Evolutionary conservation across 1,284 basidiomycete species (phyloP).

Genomic region (Neotropicomus parvogracilis): DNA sequence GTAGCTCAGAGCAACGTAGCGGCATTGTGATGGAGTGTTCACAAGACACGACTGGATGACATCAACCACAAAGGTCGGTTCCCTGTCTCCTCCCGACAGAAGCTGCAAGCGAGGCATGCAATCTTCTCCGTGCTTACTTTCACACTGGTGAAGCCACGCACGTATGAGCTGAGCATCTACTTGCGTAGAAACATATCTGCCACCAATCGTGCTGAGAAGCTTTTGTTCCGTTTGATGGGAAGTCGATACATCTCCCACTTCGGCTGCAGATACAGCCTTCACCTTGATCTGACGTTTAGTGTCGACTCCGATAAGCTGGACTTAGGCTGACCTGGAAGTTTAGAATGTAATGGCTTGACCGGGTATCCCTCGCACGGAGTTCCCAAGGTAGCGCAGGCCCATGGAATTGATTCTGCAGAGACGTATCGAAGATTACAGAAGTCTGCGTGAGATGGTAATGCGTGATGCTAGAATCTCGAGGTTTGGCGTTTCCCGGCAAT

Average conservation of each 20-base stretch:
- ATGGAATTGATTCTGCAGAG: background rate
- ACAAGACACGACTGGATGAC: conserved; percentile 18
- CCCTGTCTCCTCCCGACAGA: background rate
- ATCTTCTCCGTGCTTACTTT: conserved; percentile 8
- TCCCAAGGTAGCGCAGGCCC: conserved; percentile 20
- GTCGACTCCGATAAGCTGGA: background rate
- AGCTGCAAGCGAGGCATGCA: conserved; percentile 6
- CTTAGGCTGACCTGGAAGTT: conserved; percentile 13
- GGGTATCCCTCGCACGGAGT: background rate
- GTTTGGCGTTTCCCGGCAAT: conserved; percentile 6
- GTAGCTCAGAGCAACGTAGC: conserved; percentile 24
- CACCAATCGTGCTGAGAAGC: conserved; percentile 13
- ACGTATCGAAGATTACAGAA: conserved; percentile 9
- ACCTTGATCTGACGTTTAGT: conserved; percentile 11
- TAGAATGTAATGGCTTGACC: background rate
- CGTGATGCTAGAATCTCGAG: conserved; percentile 9
- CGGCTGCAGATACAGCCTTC: background rate
- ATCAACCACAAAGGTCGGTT: conserved; percentile 15
- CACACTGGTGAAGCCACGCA: conserved; percentile 20
- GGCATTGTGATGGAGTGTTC: conserved; percentile 14
- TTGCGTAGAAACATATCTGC: conserved; percentile 11
- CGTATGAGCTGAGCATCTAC: conserved; percentile 11
- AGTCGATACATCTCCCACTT: background rate
- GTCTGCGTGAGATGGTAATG: conserved; percentile 21
- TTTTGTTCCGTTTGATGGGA: conserved; percentile 2